Evolutionary conservation across 2,329 filamentous ascomycete genomes (phyloP).

Genomic region (Scolecobasidium constrictum): DNA sequence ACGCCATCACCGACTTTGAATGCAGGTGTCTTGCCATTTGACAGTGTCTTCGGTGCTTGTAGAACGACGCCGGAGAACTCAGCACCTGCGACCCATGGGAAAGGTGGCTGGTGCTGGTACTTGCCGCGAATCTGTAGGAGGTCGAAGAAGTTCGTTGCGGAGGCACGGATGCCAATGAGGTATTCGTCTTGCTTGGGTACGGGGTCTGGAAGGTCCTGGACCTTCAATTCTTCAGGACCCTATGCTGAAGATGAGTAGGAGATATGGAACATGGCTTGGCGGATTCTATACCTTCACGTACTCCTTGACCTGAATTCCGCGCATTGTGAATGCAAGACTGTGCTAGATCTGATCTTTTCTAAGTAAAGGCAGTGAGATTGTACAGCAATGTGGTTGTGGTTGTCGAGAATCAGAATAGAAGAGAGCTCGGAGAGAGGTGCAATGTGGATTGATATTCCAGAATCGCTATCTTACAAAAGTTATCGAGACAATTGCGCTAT

Average conservation of each 20-base stretch:
- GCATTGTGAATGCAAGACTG: slow-evolving; percentile 54
- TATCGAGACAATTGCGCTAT: too few relatives aligned
- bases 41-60: slow-evolving; percentile 45
- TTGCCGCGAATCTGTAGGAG: slow-evolving; percentile 90
- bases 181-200: slow-evolving; percentile 64
- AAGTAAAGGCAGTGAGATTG: too few relatives aligned
- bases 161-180: slow-evolving; percentile 74
- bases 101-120: slow-evolving; percentile 83
- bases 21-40: slow-evolving; percentile 36
- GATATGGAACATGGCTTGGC: slow-evolving; percentile 14
- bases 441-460: too few relatives aligned
- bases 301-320: slow-evolving; percentile 61
- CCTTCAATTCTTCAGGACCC: slow-evolving; percentile 69
- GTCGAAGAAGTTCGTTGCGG: slow-evolving; percentile 94
- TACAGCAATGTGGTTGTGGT: too few relatives aligned
- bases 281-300: slow-evolving; percentile 54
- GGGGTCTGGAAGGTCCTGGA: slow-evolving; percentile 66
- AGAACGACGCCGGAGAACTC: slow-evolving; percentile 79
- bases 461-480: too few relatives aligned
- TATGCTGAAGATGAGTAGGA: slow-evolving; percentile 24
- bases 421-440: too few relatives aligned
- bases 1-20: slow-evolving; percentile 73
- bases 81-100: slow-evolving; percentile 78
- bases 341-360: too few relatives aligned
- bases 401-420: too few relatives aligned